Evolutionary conservation across 495 filamentous ascomycete genomes (phyloP).

Genomic region (Lasiosphaeris hirsuta): DNA sequence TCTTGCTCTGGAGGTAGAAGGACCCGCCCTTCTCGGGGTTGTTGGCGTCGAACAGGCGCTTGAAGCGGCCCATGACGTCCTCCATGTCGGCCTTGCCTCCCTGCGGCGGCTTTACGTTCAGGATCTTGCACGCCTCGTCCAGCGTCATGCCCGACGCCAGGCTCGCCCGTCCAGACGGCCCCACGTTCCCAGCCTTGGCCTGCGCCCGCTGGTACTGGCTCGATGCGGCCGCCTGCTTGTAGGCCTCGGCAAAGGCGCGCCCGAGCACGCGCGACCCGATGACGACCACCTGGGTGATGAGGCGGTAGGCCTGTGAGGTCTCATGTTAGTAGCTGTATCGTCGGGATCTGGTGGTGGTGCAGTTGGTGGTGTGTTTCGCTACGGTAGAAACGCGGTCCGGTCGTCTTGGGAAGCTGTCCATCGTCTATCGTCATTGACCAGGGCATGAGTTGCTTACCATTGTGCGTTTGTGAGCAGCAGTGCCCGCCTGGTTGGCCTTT

Average conservation of each 20-base stretch:
- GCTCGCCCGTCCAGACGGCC: constrained; percentile 36
- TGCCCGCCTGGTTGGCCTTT: constrained; percentile 18
- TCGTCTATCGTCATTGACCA: no score
- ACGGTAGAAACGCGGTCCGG: no score
- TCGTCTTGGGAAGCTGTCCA: no score
- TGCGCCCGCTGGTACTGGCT: constrained; percentile 74
- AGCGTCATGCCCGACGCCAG: constrained; percentile 74
- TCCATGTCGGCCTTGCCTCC: constrained; percentile 74
- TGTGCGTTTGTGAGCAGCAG: constrained; percentile 16
- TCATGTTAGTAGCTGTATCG: neutral
- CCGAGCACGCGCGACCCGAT: constrained; percentile 87
- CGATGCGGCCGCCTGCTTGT: constrained; percentile 84
- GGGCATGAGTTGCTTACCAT: constrained; percentile 15
- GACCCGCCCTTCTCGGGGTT: constrained; percentile 93
- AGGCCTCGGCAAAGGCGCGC: constrained; percentile 87
- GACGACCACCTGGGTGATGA: constrained; percentile 88
- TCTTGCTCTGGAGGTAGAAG: constrained; percentile 97
- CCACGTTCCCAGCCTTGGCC: constrained; percentile 45
- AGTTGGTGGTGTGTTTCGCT: neutral
- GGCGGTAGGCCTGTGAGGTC: constrained; percentile 75
- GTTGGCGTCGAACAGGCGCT: constrained; percentile 89
- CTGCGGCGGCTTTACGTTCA: constrained; percentile 88
- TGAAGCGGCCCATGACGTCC: constrained; percentile 79
- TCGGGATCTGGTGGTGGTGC: neutral
- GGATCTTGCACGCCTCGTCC: constrained; percentile 95